Base-by-base conservation (phyloP, 1,139 yeast species). In the Kodamaea alishanica region DNA sequence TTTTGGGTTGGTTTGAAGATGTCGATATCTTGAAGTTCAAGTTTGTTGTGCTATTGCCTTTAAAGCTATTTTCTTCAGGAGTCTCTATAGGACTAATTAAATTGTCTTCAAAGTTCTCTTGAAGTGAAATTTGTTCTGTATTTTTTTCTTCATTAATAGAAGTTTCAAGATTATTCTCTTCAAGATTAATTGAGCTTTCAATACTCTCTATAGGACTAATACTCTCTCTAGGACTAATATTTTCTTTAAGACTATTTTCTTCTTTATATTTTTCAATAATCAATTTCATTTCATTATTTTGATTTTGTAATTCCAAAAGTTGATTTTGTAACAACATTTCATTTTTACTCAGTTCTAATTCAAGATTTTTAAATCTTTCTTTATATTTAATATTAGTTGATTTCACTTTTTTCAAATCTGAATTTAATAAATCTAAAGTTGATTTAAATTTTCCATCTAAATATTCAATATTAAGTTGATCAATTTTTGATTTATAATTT, bases 391-490 rank as follows among this genome's bases (percentile, higher is more conserved):
- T 55, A 35, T 52, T 55, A 8, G 34, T 34, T 2, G 38, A 15
- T 33, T 48, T 51, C 38, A 61, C 65, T 10, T 47, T 42, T 8
- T 45, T 46, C 26, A 65, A 39, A 26, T 56, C 56, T 2, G 47
- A 49, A 38, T 57, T 55, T 6, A 61, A 40, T 8, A 45, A 53
- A 6, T 44, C 46, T 27, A 56, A 43, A 27, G 54, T 55, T 10
- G 40, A 38, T 29, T 54, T 51, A 44, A 60, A 54, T 43, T 62
- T 59, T 8, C 47, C 37, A 8, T 58, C 55, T 27, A 70, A 43
- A 43, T 52, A 61, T 8, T 45, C 39, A 3, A 56, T 45, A 48
- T 67, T 70, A 28, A 67, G 43, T 12, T 61, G 61, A 36, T 63
- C 49, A 22, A 67, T 45, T 30, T 55, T 53, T 9, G 43, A 24